Conservation (phyloP, 768 basidiomycete species). For the Auricularia auricula-judae region DNA sequence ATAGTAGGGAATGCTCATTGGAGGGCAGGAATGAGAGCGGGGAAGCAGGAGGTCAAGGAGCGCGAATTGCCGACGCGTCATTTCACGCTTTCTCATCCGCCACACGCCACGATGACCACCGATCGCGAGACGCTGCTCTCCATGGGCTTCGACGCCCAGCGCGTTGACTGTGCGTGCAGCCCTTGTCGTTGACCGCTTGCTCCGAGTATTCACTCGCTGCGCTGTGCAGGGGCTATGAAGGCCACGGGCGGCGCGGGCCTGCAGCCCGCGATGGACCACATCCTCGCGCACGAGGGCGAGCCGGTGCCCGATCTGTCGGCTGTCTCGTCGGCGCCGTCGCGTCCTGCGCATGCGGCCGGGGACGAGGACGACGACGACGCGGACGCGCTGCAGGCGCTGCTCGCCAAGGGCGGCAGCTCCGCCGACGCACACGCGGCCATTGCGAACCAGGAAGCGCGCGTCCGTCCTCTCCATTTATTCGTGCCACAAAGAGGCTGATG, state of each 20-base stretch:
- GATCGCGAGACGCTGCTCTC: constrained; percentile 49
- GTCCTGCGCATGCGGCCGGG: constrained; percentile 7
- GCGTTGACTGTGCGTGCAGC: constrained; percentile 67
- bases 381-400: constrained; percentile 45
- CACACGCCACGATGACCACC: constrained; percentile 1
- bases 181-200: constrained; percentile 6
- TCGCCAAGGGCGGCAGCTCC: constrained; percentile 27
- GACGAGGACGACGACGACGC: constrained; percentile 64
- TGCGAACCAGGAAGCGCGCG: background rate
- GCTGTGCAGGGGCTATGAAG: constrained; percentile 67
- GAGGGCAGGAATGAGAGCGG: no score
- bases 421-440: constrained; percentile 13
- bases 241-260: constrained; percentile 76
- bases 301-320: constrained; percentile 54
- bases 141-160: constrained; percentile 80
- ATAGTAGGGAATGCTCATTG: no score
- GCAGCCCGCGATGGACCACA: constrained; percentile 84
- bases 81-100: no score
- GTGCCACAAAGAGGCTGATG: background rate
- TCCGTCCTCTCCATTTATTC: background rate
- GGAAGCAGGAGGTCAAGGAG: no score
- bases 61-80: no score
- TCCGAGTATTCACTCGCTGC: background rate
- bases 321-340: constrained; percentile 25
- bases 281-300: constrained; percentile 70